Evolutionary conservation across 2,329 filamentous ascomycete genomes (phyloP), one percentile per base, ranked within the genome.

Genomic region (Teratosphaeria pseudoeucalypti): DNA sequence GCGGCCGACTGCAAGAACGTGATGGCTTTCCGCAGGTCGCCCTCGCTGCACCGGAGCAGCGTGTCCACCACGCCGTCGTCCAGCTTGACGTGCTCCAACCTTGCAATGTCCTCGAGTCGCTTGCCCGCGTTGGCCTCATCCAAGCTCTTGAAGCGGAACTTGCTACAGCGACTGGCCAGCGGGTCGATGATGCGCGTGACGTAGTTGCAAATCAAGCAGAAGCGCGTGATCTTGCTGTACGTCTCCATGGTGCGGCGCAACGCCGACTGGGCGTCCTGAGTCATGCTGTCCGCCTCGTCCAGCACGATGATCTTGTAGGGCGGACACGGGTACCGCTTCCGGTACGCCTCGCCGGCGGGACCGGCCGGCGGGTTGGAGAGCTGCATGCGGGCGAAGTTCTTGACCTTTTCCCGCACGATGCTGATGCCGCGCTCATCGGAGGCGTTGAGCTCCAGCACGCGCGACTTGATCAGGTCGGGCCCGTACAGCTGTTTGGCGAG

Each of bases 291-390:
- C 66, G 94, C 94, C 78, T 99, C 94, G 75, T 99, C 94, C 61
- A 99, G 85, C 62, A 99, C 90, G 71, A 99, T 92, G 72, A 99
- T 96, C 78, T 99, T 99, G 80, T 96, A 99, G 0, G 94, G 94
- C 26, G 94, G 94, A 72, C 92, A 97, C 0, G 94, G 92, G 70
- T 95, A 96, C 71, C 86, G 78, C 62, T 81, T 79, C 54, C 79
- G 72, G 66, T 85, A 85, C 56, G 79, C 71, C 53, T 67, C 68
- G 75, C 75, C 84, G 79, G 77, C 89, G 83, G 67, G 85, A 78
- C 63, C 76, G 0, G 80, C 79, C 0, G 90, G 85, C 2, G 89
- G 86, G 65, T 95, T 90, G 34, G 89, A 92, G 63, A 97, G 84
- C 74, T 96, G 92, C 81, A 95, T 92, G 62, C 92, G 86, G 26